These are phyloP conservation scores for Tulasnella sp. DNA, from an alignment of 768 basidiomycete species.

Conservation along the genomic window DNA sequence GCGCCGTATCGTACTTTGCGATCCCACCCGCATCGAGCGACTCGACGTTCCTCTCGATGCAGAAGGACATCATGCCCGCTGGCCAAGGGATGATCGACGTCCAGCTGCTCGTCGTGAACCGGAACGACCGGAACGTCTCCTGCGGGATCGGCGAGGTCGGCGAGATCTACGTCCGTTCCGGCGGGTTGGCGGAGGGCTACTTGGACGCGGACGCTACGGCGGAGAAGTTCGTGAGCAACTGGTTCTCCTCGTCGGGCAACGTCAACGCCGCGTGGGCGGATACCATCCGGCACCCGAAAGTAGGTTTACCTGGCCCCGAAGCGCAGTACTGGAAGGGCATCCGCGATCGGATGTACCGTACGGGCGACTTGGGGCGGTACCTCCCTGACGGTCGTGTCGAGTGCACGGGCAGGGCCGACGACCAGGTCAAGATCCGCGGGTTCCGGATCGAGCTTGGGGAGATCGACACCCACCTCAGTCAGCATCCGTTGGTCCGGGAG, in stretches of 20 bases:
- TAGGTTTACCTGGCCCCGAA: constrained; percentile 48
- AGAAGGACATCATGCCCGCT: constrained; percentile 97
- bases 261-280: constrained; percentile 43
- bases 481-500: constrained; percentile 89
- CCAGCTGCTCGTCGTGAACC: constrained; percentile 91
- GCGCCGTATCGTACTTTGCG: constrained; percentile 93
- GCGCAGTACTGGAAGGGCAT: constrained; percentile 86
- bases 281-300: constrained; percentile 51
- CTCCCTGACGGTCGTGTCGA: constrained; percentile 86
- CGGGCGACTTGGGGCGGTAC: constrained; percentile 94
- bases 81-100: constrained; percentile 97
- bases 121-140: constrained; percentile 67
- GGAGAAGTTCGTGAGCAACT: constrained; percentile 91
- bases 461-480: constrained; percentile 90
- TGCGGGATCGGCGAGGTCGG: constrained; percentile 96
- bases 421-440: constrained; percentile 98
- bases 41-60: constrained; percentile 79
- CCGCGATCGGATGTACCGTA: constrained; percentile 94
- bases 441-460: constrained; percentile 98
- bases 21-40: constrained; percentile 79
- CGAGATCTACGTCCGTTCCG: constrained; percentile 95
- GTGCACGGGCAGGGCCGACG: constrained; percentile 93
- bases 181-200: constrained; percentile 93
- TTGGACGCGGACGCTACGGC: constrained; percentile 68
- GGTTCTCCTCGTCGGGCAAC: constrained; percentile 53